Conservation (phyloP, 164 flowering plant genomes). For the Annona squamosa region DNA sequence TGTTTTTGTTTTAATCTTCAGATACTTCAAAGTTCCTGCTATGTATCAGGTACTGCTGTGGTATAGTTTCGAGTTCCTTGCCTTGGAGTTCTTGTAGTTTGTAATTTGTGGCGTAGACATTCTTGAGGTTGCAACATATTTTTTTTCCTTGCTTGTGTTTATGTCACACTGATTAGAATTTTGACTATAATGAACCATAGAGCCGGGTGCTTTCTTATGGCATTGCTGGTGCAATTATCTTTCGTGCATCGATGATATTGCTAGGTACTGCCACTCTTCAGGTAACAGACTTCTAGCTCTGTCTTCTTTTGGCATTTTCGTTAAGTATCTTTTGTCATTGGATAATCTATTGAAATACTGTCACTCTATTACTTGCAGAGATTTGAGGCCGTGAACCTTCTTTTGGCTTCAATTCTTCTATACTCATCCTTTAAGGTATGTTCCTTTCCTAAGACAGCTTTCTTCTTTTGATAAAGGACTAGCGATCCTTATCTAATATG, state of each 20-base stretch:
- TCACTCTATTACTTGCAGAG: conserved; percentile 39
- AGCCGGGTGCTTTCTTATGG: conserved; percentile 90
- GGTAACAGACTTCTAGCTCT: conserved; percentile 31
- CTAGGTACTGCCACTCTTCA: conserved; percentile 90
- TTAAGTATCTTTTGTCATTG: conserved; percentile 6
- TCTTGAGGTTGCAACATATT: neutral
- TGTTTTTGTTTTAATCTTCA: conserved; percentile 88
- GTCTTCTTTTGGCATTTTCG: neutral
- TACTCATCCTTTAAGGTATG: conserved; percentile 84
- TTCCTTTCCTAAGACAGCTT: conserved; percentile 9
- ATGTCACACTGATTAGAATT: neutral
- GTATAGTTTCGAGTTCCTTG: neutral
- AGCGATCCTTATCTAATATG: too few species aligned
- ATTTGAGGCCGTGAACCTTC: conserved; percentile 80
- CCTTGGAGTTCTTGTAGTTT: neutral
- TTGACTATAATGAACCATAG: conserved; percentile 30
- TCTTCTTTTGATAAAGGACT: too few species aligned
- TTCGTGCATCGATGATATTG: conserved; percentile 74
- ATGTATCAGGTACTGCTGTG: conserved; percentile 56
- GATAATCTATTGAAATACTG: conserved; percentile 7
- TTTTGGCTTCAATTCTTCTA: conserved; percentile 72
- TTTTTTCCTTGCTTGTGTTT: neutral
- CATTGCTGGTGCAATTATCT: conserved; percentile 86
- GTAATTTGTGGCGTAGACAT: neutral
- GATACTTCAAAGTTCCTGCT: conserved; percentile 85